Conservation (phyloP, 768 basidiomycete genomes). For the Boletus fagicola region DNA sequence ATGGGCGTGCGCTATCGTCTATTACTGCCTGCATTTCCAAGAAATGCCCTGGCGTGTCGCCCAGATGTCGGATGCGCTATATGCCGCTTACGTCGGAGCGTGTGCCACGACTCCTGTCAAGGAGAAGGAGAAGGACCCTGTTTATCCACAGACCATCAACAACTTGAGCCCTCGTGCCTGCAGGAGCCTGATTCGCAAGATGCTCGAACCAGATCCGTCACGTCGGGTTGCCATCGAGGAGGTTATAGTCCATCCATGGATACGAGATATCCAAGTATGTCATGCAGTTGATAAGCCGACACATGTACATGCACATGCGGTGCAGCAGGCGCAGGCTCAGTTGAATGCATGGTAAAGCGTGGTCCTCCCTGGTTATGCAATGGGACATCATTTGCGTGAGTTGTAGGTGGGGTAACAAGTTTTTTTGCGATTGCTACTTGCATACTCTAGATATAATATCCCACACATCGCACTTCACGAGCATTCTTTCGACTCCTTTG, state of each 20-base stretch:
- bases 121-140: conserved; percentile 31
- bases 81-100: conserved; percentile 62
- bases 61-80: conserved; percentile 77
- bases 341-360: conserved; percentile 17
- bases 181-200: conserved; percentile 77
- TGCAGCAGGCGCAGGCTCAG: conserved; percentile 56
- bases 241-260: conserved; percentile 74
- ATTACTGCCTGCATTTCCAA: conserved; percentile 97
- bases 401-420: not conserved
- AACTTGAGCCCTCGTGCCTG: conserved; percentile 87
- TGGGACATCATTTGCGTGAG: not conserved
- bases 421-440: conserved; percentile 4
- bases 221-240: conserved; percentile 75
- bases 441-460: conserved; percentile 23
- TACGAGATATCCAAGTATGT: conserved; percentile 80
- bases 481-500: conserved; percentile 4
- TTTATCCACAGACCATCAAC: conserved; percentile 70
- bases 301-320: conserved; percentile 71
- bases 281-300: conserved; percentile 58
- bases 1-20: conserved; percentile 96
- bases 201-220: conserved; percentile 95
- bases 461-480: conserved; percentile 11
- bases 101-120: conserved; percentile 33
- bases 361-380: not conserved
- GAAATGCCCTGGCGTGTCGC: conserved; percentile 98